Conservation (phyloP, 108 stramenopile genomes). For the Mediolabrus comicus region DNA sequence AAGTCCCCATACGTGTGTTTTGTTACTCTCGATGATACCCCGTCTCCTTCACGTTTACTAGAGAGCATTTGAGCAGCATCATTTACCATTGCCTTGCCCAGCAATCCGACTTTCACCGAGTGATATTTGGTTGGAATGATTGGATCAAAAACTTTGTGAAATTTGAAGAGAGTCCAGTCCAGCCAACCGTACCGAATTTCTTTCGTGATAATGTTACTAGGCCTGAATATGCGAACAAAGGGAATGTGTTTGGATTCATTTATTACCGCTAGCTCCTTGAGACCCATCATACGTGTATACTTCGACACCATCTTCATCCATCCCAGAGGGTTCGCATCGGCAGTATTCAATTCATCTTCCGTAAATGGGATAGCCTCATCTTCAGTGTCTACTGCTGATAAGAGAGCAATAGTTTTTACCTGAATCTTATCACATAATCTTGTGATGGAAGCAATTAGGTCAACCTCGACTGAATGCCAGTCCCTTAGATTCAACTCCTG, state of each 20-base stretch:
- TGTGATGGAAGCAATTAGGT: slow-evolving; percentile 8
- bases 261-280: slow-evolving; percentile 13
- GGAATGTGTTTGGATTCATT: neutral
- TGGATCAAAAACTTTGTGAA: slow-evolving; percentile 10
- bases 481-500: neutral
- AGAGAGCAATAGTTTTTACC: neutral
- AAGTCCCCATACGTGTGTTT: too few relatives aligned
- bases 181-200: slow-evolving; percentile 24
- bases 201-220: slow-evolving; percentile 18
- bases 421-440: slow-evolving; percentile 18
- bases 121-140: slow-evolving; percentile 13
- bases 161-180: slow-evolving; percentile 13
- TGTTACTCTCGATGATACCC: too few relatives aligned
- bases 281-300: slow-evolving; percentile 7
- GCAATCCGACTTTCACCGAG: slow-evolving; percentile 9
- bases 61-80: too few relatives aligned
- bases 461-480: slow-evolving; percentile 21
- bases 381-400: neutral
- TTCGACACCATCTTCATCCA: slow-evolving; percentile 4
- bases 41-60: too few relatives aligned
- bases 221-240: slow-evolving; percentile 19
- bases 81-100: slow-evolving; percentile 14
- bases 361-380: slow-evolving; percentile 1
- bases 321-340: neutral
- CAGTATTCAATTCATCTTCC: slow-evolving; percentile 5